Conservation (phyloP, 1,284 basidiomycete species). For the Hymenochaete sp. region DNA sequence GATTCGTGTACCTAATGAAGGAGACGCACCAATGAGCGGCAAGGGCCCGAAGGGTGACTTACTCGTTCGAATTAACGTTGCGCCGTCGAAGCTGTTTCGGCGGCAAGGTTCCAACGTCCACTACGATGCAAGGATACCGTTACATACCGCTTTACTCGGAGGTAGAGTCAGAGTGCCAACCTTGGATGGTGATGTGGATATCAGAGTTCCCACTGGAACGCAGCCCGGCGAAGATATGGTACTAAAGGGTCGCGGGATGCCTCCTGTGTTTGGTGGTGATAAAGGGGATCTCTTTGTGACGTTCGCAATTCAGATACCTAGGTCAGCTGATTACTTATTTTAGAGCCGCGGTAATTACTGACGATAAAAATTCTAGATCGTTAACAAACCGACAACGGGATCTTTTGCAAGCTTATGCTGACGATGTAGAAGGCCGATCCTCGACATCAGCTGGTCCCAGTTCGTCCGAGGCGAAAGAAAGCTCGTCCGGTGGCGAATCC, state of each 20-base stretch:
- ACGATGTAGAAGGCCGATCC: conserved; percentile 74
- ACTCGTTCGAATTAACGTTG: conserved; percentile 81
- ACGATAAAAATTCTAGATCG: conserved; percentile 40
- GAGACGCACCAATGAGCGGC: conserved; percentile 79
- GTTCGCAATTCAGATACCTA: conserved; percentile 84
- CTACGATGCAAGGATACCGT: conserved; percentile 85
- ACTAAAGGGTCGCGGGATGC: conserved; percentile 81
- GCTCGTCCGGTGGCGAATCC: too few species aligned
- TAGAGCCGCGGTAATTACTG: conserved; percentile 17
- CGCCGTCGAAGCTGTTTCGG: conserved; percentile 77
- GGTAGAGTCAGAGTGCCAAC: conserved; percentile 92
- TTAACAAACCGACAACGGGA: conserved; percentile 79
- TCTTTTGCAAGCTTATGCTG: conserved; percentile 85
- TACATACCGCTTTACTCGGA: conserved; percentile 88
- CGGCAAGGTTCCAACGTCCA: conserved; percentile 91
- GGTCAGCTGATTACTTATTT: conserved; percentile 43
- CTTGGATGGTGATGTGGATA: conserved; percentile 92
- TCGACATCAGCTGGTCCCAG: conserved; percentile 22
- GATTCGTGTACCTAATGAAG: conserved; percentile 75
- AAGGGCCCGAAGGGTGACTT: conserved; percentile 80
- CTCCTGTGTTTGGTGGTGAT: conserved; percentile 55
- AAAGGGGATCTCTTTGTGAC: conserved; percentile 89
- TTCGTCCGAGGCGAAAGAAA: too few species aligned
- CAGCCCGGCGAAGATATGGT: conserved; percentile 98
- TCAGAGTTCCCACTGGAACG: conserved; percentile 87